These are phyloP conservation scores for Aspergillus funiculosus DNA, from an alignment of 495 filamentous ascomycete genomes.

Conservation along the genomic window DNA sequence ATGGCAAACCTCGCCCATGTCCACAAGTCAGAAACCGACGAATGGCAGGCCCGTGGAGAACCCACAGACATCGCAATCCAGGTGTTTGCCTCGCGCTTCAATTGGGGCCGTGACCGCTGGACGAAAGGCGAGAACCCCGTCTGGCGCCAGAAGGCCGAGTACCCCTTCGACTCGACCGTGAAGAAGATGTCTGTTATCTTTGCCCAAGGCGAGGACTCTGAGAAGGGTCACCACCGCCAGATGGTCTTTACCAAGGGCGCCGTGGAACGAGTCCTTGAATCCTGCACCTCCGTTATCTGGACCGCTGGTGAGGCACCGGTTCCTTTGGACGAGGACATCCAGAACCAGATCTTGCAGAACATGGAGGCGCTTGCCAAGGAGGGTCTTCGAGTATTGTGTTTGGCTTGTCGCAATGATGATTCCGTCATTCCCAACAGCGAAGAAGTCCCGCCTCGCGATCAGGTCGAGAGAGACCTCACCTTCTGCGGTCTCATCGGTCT, in stretches of 20 bases:
- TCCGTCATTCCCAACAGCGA: constrained; percentile 25
- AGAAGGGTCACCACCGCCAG: constrained; percentile 23
- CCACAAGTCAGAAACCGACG: constrained; percentile 37
- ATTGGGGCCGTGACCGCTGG: constrained; percentile 50
- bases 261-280: constrained; percentile 69
- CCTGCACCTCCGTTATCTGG: constrained; percentile 52
- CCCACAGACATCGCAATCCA: constrained; percentile 68
- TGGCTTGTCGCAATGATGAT: constrained; percentile 47
- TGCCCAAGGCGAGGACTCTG: constrained; percentile 26
- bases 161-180: constrained; percentile 61
- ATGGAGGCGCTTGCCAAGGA: constrained; percentile 59
- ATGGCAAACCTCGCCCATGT: constrained; percentile 63
- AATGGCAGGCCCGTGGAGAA: constrained; percentile 60
- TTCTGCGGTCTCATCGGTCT: constrained; percentile 66
- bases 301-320: constrained; percentile 31
- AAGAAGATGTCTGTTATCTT: constrained; percentile 68
- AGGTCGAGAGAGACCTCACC: constrained; percentile 53
- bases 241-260: constrained; percentile 72
- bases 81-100: constrained; percentile 59
- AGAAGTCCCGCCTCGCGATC: constrained; percentile 44
- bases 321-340: constrained; percentile 38
- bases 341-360: constrained; percentile 52
- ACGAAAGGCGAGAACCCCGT: constrained; percentile 45
- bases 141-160: constrained; percentile 56
- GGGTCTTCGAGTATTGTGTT: constrained; percentile 59